Evolutionary conservation across 495 filamentous ascomycete genomes (phyloP).

Genomic region (Pyrenula aspistea): DNA sequence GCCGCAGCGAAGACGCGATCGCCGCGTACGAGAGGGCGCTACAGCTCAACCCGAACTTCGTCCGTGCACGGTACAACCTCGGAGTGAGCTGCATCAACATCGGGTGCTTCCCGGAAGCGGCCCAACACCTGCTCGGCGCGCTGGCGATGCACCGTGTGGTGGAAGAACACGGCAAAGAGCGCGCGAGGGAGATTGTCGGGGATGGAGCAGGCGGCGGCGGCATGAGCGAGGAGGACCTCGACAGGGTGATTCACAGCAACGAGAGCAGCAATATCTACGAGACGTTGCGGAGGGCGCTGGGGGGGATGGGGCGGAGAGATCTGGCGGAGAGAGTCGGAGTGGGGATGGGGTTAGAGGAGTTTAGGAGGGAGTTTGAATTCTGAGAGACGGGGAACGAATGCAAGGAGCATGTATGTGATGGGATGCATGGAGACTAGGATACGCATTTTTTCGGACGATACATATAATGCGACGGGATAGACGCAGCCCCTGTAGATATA

Average conservation of each 20-base stretch:
- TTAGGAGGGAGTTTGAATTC: slow-evolving; percentile 73
- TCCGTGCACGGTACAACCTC: slow-evolving; percentile 91
- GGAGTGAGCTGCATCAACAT: slow-evolving; percentile 97
- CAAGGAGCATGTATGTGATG: background rate
- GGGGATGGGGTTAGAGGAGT: slow-evolving; percentile 83
- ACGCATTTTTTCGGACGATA: too few relatives aligned
- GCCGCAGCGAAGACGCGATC: slow-evolving; percentile 88
- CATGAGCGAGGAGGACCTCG: slow-evolving; percentile 55
- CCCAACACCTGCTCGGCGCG: slow-evolving; percentile 86
- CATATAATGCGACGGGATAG: too few relatives aligned
- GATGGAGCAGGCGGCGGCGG: slow-evolving; percentile 25
- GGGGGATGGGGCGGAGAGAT: slow-evolving; percentile 83
- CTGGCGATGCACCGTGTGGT: slow-evolving; percentile 95
- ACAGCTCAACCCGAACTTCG: slow-evolving; percentile 83
- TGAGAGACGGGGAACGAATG: slow-evolving; percentile 18
- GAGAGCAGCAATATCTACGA: slow-evolving; percentile 94
- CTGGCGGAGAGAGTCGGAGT: slow-evolving; percentile 73
- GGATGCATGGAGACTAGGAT: too few relatives aligned
- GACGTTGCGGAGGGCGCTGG: slow-evolving; percentile 83
- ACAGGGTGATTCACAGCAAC: slow-evolving; percentile 79
- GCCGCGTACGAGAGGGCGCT: slow-evolving; percentile 90
- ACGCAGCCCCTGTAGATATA: too few relatives aligned
- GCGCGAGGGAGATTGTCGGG: slow-evolving; percentile 69
- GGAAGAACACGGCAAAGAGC: slow-evolving; percentile 71
- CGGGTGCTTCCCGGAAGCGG: slow-evolving; percentile 83